Conservation (phyloP, 2,329 filamentous ascomycete species). For the Aureobasidium sp. region DNA sequence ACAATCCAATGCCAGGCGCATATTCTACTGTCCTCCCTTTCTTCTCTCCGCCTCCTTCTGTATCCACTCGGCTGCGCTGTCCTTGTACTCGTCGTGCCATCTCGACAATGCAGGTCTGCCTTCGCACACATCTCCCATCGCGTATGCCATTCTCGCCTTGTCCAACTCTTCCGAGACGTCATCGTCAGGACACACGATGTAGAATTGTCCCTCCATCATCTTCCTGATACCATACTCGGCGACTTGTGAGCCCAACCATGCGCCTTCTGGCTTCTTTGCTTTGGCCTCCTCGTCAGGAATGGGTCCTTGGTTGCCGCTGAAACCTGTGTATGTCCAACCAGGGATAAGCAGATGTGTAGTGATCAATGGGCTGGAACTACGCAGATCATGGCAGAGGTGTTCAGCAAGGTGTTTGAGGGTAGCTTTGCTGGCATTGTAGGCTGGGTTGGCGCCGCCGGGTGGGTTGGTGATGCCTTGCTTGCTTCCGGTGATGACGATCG, state of each 20-base stretch:
- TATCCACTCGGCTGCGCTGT: slow-evolving; percentile 56
- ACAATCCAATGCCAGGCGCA: background rate
- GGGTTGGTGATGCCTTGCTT: slow-evolving; percentile 90
- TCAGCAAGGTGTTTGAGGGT: slow-evolving; percentile 68
- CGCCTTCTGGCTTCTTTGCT: slow-evolving; percentile 58
- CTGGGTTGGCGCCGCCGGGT: slow-evolving; percentile 57
- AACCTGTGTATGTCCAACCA: slow-evolving; percentile 71
- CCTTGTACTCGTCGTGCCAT: slow-evolving; percentile 66
- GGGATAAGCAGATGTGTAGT: slow-evolving; percentile 69
- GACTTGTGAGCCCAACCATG: slow-evolving; percentile 68
- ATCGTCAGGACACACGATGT: slow-evolving; percentile 76
- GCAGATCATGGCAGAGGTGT: slow-evolving; percentile 63
- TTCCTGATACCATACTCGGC: slow-evolving; percentile 59
- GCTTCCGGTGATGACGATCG: slow-evolving; percentile 69
- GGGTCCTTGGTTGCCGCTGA: slow-evolving; percentile 39
- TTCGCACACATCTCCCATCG: slow-evolving; percentile 57
- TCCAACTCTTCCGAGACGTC: slow-evolving; percentile 66
- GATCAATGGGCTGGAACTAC: slow-evolving; percentile 39
- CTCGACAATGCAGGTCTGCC: slow-evolving; percentile 62
- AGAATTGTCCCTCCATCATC: slow-evolving; percentile 62
- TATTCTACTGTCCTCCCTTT: background rate
- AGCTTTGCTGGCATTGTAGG: slow-evolving; percentile 74
- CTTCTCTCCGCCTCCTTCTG: slow-evolving; percentile 33
- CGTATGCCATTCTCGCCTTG: slow-evolving; percentile 68
- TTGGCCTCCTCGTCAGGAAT: slow-evolving; percentile 12